Conservation (phyloP, 1,139 yeast genomes). For the Sugiyamaella paludigena region DNA sequence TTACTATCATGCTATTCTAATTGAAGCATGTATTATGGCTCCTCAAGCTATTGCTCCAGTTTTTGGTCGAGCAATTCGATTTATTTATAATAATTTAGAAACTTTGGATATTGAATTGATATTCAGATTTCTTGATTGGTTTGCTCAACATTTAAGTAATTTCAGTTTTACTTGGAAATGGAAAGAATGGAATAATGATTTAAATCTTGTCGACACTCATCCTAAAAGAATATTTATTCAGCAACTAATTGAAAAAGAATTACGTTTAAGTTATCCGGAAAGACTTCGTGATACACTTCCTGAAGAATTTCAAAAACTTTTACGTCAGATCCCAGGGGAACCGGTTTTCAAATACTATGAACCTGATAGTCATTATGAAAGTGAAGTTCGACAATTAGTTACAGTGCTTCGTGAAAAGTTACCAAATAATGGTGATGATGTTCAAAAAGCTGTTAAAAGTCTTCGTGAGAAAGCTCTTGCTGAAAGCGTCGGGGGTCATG, state of each 20-base stretch:
- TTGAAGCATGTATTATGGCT: constrained; percentile 81
- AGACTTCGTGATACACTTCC: constrained; percentile 77
- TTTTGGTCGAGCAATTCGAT: constrained; percentile 89
- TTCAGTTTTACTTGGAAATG: constrained; percentile 98
- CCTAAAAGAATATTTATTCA: constrained; percentile 74
- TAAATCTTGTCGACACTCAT: constrained; percentile 48
- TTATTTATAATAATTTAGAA: constrained; percentile 66
- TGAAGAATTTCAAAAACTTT: constrained; percentile 62
- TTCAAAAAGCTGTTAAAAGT: constrained; percentile 37
- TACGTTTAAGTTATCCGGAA: constrained; percentile 68
- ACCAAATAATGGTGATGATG: constrained; percentile 28
- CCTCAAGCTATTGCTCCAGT: constrained; percentile 94
- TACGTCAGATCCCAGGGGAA: constrained; percentile 47
- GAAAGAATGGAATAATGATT: constrained; percentile 73
- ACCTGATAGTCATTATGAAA: constrained; percentile 38
- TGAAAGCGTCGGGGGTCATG: constrained; percentile 31
- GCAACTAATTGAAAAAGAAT: constrained; percentile 79
- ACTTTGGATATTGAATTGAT: constrained; percentile 73
- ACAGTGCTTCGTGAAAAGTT: constrained; percentile 34
- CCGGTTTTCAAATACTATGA: constrained; percentile 44
- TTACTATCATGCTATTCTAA: constrained; percentile 82
- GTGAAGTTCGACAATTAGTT: constrained; percentile 37
- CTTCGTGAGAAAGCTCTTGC: constrained; percentile 35
- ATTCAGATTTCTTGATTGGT: constrained; percentile 82
- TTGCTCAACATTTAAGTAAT: constrained; percentile 87